Evolutionary conservation across 179 eudicot genomes (phyloP).

Genomic region (Actinidia chinensis): DNA sequence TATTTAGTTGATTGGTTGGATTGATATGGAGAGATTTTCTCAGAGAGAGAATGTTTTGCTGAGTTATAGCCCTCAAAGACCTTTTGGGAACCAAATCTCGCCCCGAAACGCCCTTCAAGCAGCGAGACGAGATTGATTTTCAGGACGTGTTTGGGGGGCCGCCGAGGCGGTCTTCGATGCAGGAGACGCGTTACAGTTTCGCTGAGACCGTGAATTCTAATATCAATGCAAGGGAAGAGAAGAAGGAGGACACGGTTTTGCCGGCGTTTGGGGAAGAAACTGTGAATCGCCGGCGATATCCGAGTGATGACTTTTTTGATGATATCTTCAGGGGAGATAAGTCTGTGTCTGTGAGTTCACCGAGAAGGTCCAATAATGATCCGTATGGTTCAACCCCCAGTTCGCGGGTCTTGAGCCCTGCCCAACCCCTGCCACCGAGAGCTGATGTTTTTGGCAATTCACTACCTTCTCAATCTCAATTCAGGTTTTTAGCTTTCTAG

Average conservation of each 20-base stretch:
- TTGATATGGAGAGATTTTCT: conserved; percentile 35
- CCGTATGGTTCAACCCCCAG: conserved; percentile 49
- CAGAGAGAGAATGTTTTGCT: conserved; percentile 19
- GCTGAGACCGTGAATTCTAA: conserved; percentile 18
- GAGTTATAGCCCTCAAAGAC: conserved; percentile 15
- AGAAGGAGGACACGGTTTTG: conserved; percentile 9
- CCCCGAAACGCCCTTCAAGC: conserved; percentile 6
- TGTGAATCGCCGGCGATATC: conserved; percentile 39
- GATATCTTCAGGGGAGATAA: conserved; percentile 80
- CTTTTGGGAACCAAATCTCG: conserved; percentile 18
- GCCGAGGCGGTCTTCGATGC: conserved; percentile 61
- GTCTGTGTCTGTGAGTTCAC: conserved; percentile 43
- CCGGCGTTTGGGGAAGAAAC: conserved; percentile 71
- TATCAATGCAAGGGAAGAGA: background rate
- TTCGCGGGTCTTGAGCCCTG: conserved; percentile 60
- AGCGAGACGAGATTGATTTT: conserved; percentile 59
- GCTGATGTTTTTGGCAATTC: conserved; percentile 42
- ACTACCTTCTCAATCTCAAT: conserved; percentile 53
- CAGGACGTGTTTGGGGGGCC: conserved; percentile 95
- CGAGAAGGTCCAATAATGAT: conserved; percentile 40
- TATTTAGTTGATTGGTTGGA: background rate
- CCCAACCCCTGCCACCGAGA: conserved; percentile 40
- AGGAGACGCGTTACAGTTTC: conserved; percentile 43
- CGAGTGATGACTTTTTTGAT: conserved; percentile 65
- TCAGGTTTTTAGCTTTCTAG: conserved; percentile 48